phyloP scores from a whole-genome alignment of 1,284 basidiomycete genomes.

The Moniliophthora roreri region DNA sequence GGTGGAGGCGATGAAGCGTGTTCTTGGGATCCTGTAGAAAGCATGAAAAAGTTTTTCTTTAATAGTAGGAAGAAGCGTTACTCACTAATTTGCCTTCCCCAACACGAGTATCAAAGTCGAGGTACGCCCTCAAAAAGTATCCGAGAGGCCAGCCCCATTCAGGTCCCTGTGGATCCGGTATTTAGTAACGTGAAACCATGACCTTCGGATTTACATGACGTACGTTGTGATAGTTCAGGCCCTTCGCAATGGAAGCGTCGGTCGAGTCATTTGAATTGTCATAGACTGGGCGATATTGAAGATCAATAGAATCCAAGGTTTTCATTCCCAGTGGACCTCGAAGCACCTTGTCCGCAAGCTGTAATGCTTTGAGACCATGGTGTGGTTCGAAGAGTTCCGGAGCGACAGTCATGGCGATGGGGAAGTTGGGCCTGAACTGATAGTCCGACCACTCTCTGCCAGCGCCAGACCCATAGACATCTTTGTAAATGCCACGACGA shows the following conservation, averaged over 20 bases:
- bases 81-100: constrained; percentile 68
- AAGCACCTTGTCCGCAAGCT: constrained; percentile 74
- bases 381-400: constrained; percentile 89
- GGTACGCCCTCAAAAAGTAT: constrained; percentile 92
- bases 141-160: constrained; percentile 96
- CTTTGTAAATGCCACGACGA: constrained; percentile 97
- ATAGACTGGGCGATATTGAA: constrained; percentile 87
- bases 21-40: constrained; percentile 56
- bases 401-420: constrained; percentile 95
- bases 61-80: constrained; percentile 12
- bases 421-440: constrained; percentile 91
- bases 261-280: constrained; percentile 89
- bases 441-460: constrained; percentile 96
- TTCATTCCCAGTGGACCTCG: constrained; percentile 91
- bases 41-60: neutral
- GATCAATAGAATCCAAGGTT: constrained; percentile 84
- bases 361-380: constrained; percentile 78
- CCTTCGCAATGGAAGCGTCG: constrained; percentile 86
- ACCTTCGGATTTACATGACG: constrained; percentile 25
- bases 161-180: constrained; percentile 52
- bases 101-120: constrained; percentile 74
- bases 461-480: constrained; percentile 87
- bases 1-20: constrained; percentile 81
- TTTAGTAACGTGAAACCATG: neutral
- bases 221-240: constrained; percentile 86